Base-by-base conservation (phyloP, 2,329 filamentous ascomycete genomes). In the Aspergillus novoparasiticus region DNA sequence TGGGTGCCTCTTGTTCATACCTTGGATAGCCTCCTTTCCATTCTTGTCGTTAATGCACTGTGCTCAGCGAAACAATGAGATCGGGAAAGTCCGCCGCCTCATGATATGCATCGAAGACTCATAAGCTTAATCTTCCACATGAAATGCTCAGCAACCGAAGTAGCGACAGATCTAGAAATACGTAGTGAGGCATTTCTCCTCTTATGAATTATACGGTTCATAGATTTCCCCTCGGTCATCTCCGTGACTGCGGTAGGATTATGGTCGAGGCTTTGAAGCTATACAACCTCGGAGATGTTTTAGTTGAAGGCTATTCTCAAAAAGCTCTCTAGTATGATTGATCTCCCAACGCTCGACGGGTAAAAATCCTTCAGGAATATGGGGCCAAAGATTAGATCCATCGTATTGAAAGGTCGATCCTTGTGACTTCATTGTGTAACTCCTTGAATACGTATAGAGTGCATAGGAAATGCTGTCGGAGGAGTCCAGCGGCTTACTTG, bases 111-210 rank as follows among this genome's bases (percentile, higher is more conserved):
- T 41, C 51, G 4, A 11, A 34, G 21, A 4, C 21, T 55, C 51
- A 55, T 55, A 39, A 55, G 51, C 51, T 55, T 55, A 55, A 28
- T 55, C n/a, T 39, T 55, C 51, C 32, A 28, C 34, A 55, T 32
- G 48, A 32, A 51, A 51, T 51, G 26, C 30, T 6, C 46, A 50
- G 23, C 10, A 32, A 21, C 12, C 6, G 19, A 34, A 51, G 28
- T n/a, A 32, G 14, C 12, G 9, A 32, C 4, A n/a, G 28, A 16
- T 32, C 8, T 51, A 10, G 16, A 2, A 19, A 51, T 8, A 19
- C n/a, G 48, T 51, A 19, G 21, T 51, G 48, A 51, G 48, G 28
- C 48, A 21, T 32, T 51, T 51, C 9, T 51, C 28, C 16, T 50
- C 12, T 14, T 48, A 16, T 36, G 16, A 6, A 6, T 6, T 36